Evolutionary conservation across 2,329 filamentous ascomycete species (phyloP).

Genomic region (Diaporthe vaccinii): DNA sequence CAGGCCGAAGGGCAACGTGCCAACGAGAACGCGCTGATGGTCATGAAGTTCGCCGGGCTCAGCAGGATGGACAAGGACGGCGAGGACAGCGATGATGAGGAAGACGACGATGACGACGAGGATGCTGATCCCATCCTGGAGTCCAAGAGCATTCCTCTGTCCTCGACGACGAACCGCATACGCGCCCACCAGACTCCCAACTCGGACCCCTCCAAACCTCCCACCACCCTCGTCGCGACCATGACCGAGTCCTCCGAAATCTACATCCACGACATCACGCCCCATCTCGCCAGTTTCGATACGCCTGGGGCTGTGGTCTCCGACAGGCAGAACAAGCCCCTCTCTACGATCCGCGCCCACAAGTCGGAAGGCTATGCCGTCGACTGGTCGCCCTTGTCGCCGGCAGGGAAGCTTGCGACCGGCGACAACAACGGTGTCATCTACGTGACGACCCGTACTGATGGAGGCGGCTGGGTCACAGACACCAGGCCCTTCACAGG

Average conservation of each 20-base stretch:
- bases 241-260: slow-evolving; percentile 94
- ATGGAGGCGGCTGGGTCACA: slow-evolving; percentile 90
- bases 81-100: slow-evolving; percentile 76
- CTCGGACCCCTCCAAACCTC: slow-evolving; percentile 77
- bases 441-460: slow-evolving; percentile 87
- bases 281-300: slow-evolving; percentile 91
- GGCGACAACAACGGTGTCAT: slow-evolving; percentile 93
- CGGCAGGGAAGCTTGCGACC: slow-evolving; percentile 87
- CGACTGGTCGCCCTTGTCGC: slow-evolving; percentile 91
- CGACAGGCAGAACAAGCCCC: slow-evolving; percentile 87
- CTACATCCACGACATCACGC: slow-evolving; percentile 93
- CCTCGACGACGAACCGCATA: slow-evolving; percentile 93
- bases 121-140: slow-evolving; percentile 91
- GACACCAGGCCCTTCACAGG: slow-evolving; percentile 87
- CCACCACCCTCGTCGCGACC: slow-evolving; percentile 86
- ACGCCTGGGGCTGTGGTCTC: slow-evolving; percentile 85
- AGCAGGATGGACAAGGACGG: slow-evolving; percentile 83
- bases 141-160: slow-evolving; percentile 88
- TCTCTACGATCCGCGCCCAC: slow-evolving; percentile 90
- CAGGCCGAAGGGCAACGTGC: slow-evolving; percentile 83
- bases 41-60: slow-evolving; percentile 95
- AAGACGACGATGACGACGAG: slow-evolving; percentile 82
- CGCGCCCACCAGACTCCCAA: slow-evolving; percentile 85
- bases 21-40: slow-evolving; percentile 92
- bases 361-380: slow-evolving; percentile 94